Evolutionary conservation across 106 monocot genomes (phyloP).

Genomic region (Dioscorea alata): DNA sequence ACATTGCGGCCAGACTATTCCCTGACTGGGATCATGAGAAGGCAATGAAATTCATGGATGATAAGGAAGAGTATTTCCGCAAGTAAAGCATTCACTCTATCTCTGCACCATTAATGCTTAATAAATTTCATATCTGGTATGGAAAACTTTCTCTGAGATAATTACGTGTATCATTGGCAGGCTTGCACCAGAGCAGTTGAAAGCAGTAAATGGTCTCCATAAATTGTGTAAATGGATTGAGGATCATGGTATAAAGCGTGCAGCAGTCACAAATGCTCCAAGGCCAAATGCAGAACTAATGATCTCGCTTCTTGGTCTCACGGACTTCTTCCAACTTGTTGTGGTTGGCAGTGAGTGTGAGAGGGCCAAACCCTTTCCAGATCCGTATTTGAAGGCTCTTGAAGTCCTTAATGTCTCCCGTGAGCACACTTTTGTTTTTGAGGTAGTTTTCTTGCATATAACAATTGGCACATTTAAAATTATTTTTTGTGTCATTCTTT

Average conservation of each 20-base stretch:
- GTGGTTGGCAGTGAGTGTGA: constrained; percentile 72
- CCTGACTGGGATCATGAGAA: constrained; percentile 56
- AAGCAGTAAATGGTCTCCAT: constrained; percentile 54
- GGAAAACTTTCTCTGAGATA: neutral
- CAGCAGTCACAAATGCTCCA: constrained; percentile 88
- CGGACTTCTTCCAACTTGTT: constrained; percentile 70
- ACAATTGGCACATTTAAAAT: neutral
- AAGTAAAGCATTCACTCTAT: constrained; percentile 21
- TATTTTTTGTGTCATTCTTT: neutral
- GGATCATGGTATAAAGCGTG: constrained; percentile 60
- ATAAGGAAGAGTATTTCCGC: constrained; percentile 68
- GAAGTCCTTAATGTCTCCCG: constrained; percentile 46
- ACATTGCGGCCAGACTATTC: constrained; percentile 44
- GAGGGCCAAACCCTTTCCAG: constrained; percentile 71
- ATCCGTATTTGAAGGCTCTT: constrained; percentile 74
- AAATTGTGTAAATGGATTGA: constrained; percentile 66
- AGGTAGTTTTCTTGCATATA: constrained; percentile 36
- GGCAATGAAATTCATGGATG: constrained; percentile 64
- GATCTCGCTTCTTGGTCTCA: constrained; percentile 64
- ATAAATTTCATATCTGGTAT: too few species aligned
- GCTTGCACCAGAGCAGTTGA: constrained; percentile 43
- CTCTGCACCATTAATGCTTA: too few species aligned
- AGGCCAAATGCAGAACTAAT: constrained; percentile 81
- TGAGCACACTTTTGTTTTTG: constrained; percentile 68
- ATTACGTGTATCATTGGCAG: constrained; percentile 23